Conservation (phyloP, 805 yeast species). For the Saccharomyces kudriavzevii region DNA sequence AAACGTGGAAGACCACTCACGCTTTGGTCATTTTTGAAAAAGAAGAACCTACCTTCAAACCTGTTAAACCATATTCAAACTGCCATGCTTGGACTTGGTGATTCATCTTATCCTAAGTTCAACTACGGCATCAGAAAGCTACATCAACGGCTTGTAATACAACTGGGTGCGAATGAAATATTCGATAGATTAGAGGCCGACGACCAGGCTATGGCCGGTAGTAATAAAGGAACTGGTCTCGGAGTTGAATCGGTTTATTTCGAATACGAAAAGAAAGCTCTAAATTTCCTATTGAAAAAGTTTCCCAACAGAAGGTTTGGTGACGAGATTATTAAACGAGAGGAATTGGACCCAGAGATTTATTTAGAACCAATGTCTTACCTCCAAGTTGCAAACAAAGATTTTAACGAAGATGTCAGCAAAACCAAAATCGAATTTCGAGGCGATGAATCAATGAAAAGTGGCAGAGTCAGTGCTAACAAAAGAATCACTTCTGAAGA, state of each 20-base stretch:
- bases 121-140: constrained; percentile 83
- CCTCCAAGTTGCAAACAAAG: constrained; percentile 3
- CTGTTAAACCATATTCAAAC: constrained; percentile 54
- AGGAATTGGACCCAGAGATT: constrained; percentile 15
- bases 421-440: constrained; percentile 5
- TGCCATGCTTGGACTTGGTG: constrained; percentile 86
- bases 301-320: constrained; percentile 31
- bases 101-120: constrained; percentile 80
- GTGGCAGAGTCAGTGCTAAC: constrained; percentile 45
- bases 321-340: constrained; percentile 12
- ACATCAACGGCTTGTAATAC: constrained; percentile 60
- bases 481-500: constrained; percentile 54
- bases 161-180: constrained; percentile 73
- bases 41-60: constrained; percentile 53
- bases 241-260: constrained; percentile 64
- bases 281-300: constrained; percentile 29
- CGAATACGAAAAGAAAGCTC: constrained; percentile 57
- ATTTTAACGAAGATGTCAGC: background rate
- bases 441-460: constrained; percentile 14
- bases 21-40: constrained; percentile 68
- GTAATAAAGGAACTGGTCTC: constrained; percentile 27
- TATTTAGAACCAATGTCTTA: constrained; percentile 27
- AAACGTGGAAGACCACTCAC: constrained; percentile 13
- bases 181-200: constrained; percentile 80
- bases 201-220: constrained; percentile 69